A percentile compares a stretch with the other conserved stretches of the same genome.
Conservation (phyloP, 768 basidiomycete species). For the Pisolithus microcarpus region DNA sequence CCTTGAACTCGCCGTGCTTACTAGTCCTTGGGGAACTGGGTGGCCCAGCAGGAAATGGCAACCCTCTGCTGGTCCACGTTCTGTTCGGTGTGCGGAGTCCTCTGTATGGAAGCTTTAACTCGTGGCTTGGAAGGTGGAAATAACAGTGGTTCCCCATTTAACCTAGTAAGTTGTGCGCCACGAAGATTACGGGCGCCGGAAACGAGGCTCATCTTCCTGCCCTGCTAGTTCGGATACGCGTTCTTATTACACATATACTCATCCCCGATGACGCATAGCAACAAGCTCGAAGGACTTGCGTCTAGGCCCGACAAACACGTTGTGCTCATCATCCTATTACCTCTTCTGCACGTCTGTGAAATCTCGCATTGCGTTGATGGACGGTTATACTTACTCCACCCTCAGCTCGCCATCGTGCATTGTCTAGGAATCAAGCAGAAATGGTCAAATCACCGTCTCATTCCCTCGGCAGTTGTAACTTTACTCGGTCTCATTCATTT, state of each 20-base stretch:
- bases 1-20: conserved; percentile 24
- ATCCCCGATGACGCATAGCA: conserved; percentile 49
- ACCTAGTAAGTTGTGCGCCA: conserved; percentile 45
- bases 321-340: conserved; percentile 64
- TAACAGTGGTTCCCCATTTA: conserved; percentile 57
- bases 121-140: conserved; percentile 61
- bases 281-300: conserved; percentile 36
- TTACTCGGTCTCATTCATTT: conserved; percentile 59
- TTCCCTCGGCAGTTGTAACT: conserved; percentile 61
- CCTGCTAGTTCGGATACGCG: conserved; percentile 60
- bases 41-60: conserved; percentile 43
- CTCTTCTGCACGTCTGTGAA: conserved; percentile 56
- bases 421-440: conserved; percentile 55
- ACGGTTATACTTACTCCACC: not conserved
- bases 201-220: conserved; percentile 3
- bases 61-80: conserved; percentile 73
- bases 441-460: conserved; percentile 59
- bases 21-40: conserved; percentile 40
- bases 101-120: conserved; percentile 59
- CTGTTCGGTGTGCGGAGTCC: conserved; percentile 54
- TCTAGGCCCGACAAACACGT: conserved; percentile 69
- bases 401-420: conserved; percentile 57
- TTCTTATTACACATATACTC: conserved; percentile 72
- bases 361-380: not conserved
- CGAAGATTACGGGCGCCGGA: conserved; percentile 1